Conservation (phyloP, 2,329 filamentous ascomycete species). For the Colletotrichum viniferum region DNA sequence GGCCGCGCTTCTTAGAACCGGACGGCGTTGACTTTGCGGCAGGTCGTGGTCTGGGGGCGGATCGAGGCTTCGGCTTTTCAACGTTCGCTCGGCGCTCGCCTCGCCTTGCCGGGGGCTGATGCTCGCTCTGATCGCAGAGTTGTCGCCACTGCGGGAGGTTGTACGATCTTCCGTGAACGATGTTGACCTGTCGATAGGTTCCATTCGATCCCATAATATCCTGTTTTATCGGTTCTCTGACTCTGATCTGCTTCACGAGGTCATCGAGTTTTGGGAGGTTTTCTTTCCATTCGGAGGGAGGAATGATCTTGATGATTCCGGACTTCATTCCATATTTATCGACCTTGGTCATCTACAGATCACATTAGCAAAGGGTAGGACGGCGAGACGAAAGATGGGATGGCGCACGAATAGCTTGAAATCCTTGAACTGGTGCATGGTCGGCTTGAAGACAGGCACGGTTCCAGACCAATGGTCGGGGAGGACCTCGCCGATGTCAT, state of each 20-base stretch:
- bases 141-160: conserved; percentile 96
- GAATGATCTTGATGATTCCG: conserved; percentile 94
- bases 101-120: conserved; percentile 90
- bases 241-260: conserved; percentile 86
- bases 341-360: conserved; percentile 72
- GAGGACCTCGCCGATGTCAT: conserved; percentile 76
- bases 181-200: conserved; percentile 95
- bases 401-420: conserved; percentile 84
- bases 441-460: conserved; percentile 93
- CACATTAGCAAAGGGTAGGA: conserved; percentile 27
- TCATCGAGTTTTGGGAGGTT: conserved; percentile 80
- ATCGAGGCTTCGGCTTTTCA: conserved; percentile 52
- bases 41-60: conserved; percentile 35
- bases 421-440: conserved; percentile 92
- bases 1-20: conserved; percentile 42
- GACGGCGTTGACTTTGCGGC: conserved; percentile 28
- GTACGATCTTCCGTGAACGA: conserved; percentile 94
- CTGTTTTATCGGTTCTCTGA: conserved; percentile 97
- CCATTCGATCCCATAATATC: conserved; percentile 97
- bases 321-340: conserved; percentile 97
- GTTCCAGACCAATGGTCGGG: conserved; percentile 91
- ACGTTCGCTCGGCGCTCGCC: conserved; percentile 76
- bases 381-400: neutral
- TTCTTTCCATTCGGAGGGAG: conserved; percentile 91
- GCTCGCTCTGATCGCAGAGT: conserved; percentile 91